These are phyloP conservation scores for Linderina pennispora DNA, from an alignment of 192 early-diverging fungal genomes.

Conservation along the genomic window DNA sequence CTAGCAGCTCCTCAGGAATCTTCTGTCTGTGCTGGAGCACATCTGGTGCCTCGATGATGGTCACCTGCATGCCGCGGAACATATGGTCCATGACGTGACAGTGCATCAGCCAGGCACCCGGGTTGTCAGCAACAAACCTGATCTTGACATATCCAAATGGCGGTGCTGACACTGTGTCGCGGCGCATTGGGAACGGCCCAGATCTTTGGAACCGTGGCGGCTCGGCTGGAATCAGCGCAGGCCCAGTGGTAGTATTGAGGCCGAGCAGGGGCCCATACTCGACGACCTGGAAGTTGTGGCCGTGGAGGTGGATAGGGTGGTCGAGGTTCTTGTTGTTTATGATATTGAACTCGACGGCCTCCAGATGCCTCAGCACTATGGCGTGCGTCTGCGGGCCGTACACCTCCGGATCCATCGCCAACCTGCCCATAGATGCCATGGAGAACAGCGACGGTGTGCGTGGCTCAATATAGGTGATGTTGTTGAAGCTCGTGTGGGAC, in stretches of 20 bases:
- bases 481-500: slow-evolving; percentile 75
- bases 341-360: slow-evolving; percentile 65
- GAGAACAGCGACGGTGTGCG: slow-evolving; percentile 59
- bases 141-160: slow-evolving; percentile 55
- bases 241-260: slow-evolving; percentile 21
- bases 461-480: slow-evolving; percentile 54
- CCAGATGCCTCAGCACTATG: slow-evolving; percentile 54
- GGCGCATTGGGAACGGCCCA: slow-evolving; percentile 8
- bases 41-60: slow-evolving; percentile 37
- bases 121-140: slow-evolving; percentile 75
- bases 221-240: no score
- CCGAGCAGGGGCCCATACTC: slow-evolving; percentile 38
- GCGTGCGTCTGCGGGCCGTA: no score
- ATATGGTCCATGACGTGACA: slow-evolving; percentile 64
- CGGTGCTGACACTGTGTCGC: slow-evolving; percentile 63
- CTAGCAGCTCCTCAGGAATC: slow-evolving; percentile 14
- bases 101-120: no score
- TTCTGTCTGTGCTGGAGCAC: slow-evolving; percentile 3
- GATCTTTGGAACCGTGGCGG: slow-evolving; percentile 34
- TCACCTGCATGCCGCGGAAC: slow-evolving; percentile 60
- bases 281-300: slow-evolving; percentile 78
- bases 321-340: slow-evolving; percentile 58
- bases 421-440: slow-evolving; percentile 50
- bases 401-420: slow-evolving; percentile 48
- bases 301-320: slow-evolving; percentile 80